Evolutionary conservation across 768 basidiomycete species (phyloP), one percentile per base, ranked within the genome.

Genomic region (Cystofilobasidium capitatum): DNA sequence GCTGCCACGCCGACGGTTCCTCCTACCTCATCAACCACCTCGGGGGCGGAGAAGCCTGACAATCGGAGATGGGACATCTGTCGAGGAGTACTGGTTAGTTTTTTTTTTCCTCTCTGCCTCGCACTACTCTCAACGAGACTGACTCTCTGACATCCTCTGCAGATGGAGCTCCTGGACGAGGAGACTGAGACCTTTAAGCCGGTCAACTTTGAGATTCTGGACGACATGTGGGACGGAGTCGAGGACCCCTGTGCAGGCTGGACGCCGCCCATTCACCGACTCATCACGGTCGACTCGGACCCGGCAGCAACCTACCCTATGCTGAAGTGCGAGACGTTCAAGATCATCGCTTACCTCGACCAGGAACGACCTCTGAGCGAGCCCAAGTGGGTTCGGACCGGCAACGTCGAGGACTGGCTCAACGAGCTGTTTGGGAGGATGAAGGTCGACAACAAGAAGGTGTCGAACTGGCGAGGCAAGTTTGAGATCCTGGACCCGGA

Each of bases 311-410:
- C 51, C 20, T 68, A 44, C 40, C 66, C 66, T 3, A 49, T 49
- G 40, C 66, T 68, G 29, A 49, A 62, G 35, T 58, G 58, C 31
- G 69, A 73, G 13, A 82, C 82, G 35, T 74, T 88, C 24, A 84
- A 82, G n/a, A 79, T 96, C 55, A 73, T 83, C 13, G 86, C 88
- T 29, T 83, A 91, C 78, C 83, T 98, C 70, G 94, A 99, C 76
- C 88, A 84, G 65, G 84, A 83, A 37, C 85, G 88, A 66, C 96
- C 96, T 0, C 79, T 98, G 39, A 92, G 91, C 20, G 92, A 97
- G 76, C 91, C 96, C 9, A 88, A 91, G 76, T 99, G 94, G 96
- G 91, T 91, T 42, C 90, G 91, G 77, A 87, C 88, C 10, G 94
- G 94, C 36, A 89, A 93, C 74, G 84, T 93, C 29, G 90, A 94